These are phyloP conservation scores for Saccharomycopsis oosterbeekiorum DNA, from an alignment of 805 yeast species.

Conservation along the genomic window DNA sequence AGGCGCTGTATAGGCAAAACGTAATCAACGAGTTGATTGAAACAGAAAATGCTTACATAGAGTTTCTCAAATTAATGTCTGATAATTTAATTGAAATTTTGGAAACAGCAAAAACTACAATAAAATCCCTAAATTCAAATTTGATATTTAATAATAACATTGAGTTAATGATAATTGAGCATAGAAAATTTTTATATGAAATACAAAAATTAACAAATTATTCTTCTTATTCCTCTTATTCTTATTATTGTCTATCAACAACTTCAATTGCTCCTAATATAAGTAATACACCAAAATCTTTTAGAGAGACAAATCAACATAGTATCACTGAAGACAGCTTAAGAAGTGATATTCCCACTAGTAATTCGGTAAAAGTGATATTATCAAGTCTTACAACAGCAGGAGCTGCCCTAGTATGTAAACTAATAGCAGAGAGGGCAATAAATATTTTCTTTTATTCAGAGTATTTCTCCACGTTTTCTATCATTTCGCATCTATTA, in stretches of 20 bases:
- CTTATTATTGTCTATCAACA: background rate
- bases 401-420: slow-evolving; percentile 4
- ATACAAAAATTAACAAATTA: slow-evolving; percentile 19
- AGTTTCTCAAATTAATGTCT: slow-evolving; percentile 33
- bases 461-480: slow-evolving; percentile 28
- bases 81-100: slow-evolving; percentile 36
- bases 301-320: background rate
- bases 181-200: slow-evolving; percentile 24
- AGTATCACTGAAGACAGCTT: background rate
- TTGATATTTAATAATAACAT: slow-evolving; percentile 26
- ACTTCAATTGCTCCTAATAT: background rate
- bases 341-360: background rate
- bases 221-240: slow-evolving; percentile 7
- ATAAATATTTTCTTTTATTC: slow-evolving; percentile 26
- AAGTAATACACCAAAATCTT: background rate
- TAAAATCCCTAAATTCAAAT: slow-evolving; percentile 27
- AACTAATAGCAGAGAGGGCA: slow-evolving; percentile 22
- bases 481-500: slow-evolving; percentile 27
- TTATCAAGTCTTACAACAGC: slow-evolving; percentile 4
- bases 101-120: slow-evolving; percentile 19
- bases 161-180: slow-evolving; percentile 22
- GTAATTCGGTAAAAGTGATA: background rate
- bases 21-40: slow-evolving; percentile 37
- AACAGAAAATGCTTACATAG: slow-evolving; percentile 40
- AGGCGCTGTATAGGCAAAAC: slow-evolving; percentile 21